Evolutionary conservation across 345 rosid genomes (phyloP), one percentile per base, ranked within the genome.

Genomic region (Acer campestre): DNA sequence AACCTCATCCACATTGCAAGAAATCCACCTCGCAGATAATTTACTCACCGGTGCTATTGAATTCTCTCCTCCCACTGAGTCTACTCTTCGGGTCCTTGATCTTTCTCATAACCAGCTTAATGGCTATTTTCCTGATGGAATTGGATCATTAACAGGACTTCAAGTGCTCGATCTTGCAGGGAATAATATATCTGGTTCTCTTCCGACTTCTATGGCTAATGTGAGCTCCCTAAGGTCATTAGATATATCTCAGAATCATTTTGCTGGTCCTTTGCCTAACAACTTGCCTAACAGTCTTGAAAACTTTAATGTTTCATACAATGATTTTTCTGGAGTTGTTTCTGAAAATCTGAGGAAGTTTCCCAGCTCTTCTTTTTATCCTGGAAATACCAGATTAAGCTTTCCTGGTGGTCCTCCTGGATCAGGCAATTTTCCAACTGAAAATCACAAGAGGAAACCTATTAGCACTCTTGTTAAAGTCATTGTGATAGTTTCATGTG

Each of bases 251-350:
- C 90, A 89, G 79, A 96, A 94, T 84, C 86, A 82, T 79, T 88
- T 96, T 83, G 81, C 90, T 0, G 99, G 98, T 82, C 85, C 92
- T 71, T 82, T 96, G 55, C 97, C 98, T 1, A 86, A 70, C 82
- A 94, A 93, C 77, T 81, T 94, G 82, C 84, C 98, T 35, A 80
- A 49, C 61, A 77, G 82, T 72, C 92, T 96, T 61, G 79, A 74
- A 74, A 88, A 83, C 79, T 90, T 96, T 77, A 96, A 94, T 81
- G 97, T 85, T 67, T 91, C 99, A 14, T 79, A 87, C 77, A 96
- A 96, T 77, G 91, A 94, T 86, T 89, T 96, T 62, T 92, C 97
- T 73, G 99, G 99, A 17, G 84, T 79, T 79, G 97, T 94, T 78
- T 98, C 99, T 46, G 97, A 91, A 83, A 94, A 82, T 80, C 82